A percentile compares a stretch with the other conserved stretches of the same genome.
phyloP scores from a whole-genome alignment of 2,329 filamentous ascomycete species.

The Emergomyces africanus region DNA sequence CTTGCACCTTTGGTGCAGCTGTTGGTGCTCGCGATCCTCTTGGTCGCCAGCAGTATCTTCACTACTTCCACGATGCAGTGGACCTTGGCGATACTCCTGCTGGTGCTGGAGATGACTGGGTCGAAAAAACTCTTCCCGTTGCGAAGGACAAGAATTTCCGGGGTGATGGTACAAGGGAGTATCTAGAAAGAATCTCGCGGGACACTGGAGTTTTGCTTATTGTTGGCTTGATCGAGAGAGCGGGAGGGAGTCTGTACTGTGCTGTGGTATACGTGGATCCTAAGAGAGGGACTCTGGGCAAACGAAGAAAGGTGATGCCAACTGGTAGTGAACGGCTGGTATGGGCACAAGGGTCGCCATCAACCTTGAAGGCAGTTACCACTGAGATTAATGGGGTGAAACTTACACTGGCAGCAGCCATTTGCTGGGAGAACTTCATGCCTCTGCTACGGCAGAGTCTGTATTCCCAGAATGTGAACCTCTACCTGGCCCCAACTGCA shows the following conservation, averaged over 20 bases:
- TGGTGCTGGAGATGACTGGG: constrained; percentile 62
- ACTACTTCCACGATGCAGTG: constrained; percentile 65
- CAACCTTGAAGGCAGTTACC: constrained; percentile 64
- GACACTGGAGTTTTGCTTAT: constrained; percentile 74
- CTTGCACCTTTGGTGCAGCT: constrained; percentile 60
- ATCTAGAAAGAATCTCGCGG: constrained; percentile 59
- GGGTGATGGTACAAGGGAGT: constrained; percentile 68
- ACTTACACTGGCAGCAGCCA: constrained; percentile 71
- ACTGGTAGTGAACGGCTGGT: constrained; percentile 72
- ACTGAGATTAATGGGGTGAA: constrained; percentile 67
- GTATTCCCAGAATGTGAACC: constrained; percentile 81
- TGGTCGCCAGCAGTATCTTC: constrained; percentile 69
- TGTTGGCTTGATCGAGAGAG: constrained; percentile 64
- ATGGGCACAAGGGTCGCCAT: constrained; percentile 76
- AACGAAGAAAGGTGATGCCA: constrained; percentile 86
- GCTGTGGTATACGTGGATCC: constrained; percentile 73
- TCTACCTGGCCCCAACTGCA: constrained; percentile 84
- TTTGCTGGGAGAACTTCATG: constrained; percentile 98
- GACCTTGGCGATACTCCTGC: constrained; percentile 68
- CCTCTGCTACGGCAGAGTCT: constrained; percentile 70
- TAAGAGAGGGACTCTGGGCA: constrained; percentile 57
- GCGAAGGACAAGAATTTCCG: constrained; percentile 40
- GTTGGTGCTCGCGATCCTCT: constrained; percentile 55
- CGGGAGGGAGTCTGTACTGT: constrained; percentile 76
- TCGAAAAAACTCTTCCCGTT: constrained; percentile 46